Conservation (phyloP, 805 yeast genomes). For the Cyberlindnera nakhonratchasimensis region DNA sequence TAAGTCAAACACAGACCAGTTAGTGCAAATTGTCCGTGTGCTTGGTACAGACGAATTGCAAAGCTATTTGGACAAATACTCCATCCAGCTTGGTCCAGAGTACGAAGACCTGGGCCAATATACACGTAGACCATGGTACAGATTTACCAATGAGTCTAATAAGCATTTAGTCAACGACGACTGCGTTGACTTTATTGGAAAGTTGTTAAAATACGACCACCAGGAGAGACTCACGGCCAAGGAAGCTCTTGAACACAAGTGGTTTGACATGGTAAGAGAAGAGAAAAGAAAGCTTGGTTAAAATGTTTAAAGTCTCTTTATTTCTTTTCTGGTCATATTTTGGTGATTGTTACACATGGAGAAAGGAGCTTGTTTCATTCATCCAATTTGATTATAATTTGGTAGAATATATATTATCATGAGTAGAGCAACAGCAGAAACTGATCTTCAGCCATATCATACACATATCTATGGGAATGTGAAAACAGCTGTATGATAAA, state of each 20-base stretch:
- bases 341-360: too few species aligned
- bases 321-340: too few species aligned
- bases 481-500: background rate
- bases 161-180: conserved; percentile 49
- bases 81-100: conserved; percentile 66
- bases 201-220: conserved; percentile 77
- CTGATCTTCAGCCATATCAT: too few species aligned
- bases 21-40: conserved; percentile 85
- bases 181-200: conserved; percentile 67
- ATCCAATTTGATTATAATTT: too few species aligned
- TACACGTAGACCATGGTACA: conserved; percentile 62
- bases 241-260: conserved; percentile 80
- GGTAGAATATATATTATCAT: too few species aligned
- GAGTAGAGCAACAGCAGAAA: background rate
- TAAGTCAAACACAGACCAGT: conserved; percentile 84
- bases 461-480: background rate
- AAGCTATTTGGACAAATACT: conserved; percentile 64
- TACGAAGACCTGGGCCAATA: conserved; percentile 74
- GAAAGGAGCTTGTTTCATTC: too few species aligned
- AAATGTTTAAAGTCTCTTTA: background rate
- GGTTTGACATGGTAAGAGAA: conserved; percentile 41
- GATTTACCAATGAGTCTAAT: conserved; percentile 55
- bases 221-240: conserved; percentile 82
- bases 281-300: conserved; percentile 12
- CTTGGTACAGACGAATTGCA: conserved; percentile 78